Evolutionary conservation across 2,329 filamentous ascomycete species (phyloP).

Genomic region (Lachnellula subtilissima): DNA sequence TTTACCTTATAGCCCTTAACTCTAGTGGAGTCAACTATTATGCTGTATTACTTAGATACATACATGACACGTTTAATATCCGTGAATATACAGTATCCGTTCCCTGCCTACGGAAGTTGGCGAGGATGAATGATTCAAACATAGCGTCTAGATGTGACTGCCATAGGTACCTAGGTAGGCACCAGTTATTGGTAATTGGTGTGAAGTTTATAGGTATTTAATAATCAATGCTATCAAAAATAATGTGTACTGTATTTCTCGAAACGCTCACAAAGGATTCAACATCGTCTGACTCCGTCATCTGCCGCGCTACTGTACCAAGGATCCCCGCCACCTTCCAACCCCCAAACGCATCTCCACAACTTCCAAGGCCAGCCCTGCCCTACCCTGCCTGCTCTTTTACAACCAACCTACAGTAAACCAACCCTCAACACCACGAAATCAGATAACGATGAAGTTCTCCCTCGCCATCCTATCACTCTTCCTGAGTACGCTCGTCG

Average conservation of each 20-base stretch:
- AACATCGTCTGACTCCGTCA: slow-evolving; percentile 1
- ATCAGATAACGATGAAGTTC: slow-evolving; percentile 28
- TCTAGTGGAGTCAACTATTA: too few species aligned
- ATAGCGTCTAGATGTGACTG: too few species aligned
- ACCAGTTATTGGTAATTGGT: too few species aligned
- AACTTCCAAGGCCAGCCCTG: not conserved
- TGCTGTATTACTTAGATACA: too few species aligned
- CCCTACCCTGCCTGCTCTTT: not conserved
- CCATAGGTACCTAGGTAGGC: too few species aligned
- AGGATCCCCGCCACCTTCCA: not conserved
- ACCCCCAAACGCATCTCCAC: not conserved
- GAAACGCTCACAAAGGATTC: not conserved
- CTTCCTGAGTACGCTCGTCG: slow-evolving; percentile 27
- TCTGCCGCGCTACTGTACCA: not conserved
- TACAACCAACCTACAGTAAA: not conserved
- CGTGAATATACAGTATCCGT: too few species aligned
- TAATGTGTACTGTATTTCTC: slow-evolving; percentile 34
- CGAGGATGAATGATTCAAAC: too few species aligned
- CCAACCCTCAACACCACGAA: slow-evolving; percentile 5
- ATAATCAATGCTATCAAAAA: slow-evolving; percentile 35
- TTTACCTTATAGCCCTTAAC: too few species aligned
- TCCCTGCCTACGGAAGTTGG: too few species aligned
- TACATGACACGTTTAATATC: too few species aligned
- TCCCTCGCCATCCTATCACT: slow-evolving; percentile 23
- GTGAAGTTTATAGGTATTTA: too few species aligned